Evolutionary conservation across 768 basidiomycete genomes (phyloP).

Genomic region (Hemileccinum impolitum): DNA sequence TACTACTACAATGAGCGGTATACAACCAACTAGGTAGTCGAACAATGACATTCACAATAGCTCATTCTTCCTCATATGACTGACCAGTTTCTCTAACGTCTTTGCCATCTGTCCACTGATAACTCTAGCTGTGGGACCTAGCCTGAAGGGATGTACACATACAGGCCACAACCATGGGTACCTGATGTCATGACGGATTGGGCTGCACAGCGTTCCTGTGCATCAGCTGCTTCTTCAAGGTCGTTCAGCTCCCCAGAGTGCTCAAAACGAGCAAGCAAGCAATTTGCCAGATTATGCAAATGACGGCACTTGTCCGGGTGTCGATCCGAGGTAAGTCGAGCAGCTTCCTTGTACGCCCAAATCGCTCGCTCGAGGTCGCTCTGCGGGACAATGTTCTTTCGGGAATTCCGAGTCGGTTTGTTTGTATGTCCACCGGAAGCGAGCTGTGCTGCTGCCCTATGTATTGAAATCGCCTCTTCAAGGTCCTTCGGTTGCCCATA

Average conservation of each 20-base stretch:
- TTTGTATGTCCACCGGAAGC: neutral
- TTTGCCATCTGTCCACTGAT: no score
- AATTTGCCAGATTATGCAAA: neutral
- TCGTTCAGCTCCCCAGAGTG: neutral
- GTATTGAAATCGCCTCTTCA: neutral
- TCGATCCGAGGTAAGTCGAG: neutral
- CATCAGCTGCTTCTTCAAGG: neutral
- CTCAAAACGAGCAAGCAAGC: neutral
- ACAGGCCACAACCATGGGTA: no score
- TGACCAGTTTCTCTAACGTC: no score
- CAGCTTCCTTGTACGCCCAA: neutral
- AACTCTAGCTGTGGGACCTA: no score
- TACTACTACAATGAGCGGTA: no score
- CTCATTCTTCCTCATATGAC: no score
- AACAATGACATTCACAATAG: no score
- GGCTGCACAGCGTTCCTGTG: no score
- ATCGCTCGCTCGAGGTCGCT: slow-evolving; percentile 5
- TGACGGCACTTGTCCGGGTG: neutral
- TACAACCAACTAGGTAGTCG: no score
- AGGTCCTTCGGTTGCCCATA: neutral
- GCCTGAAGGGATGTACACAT: no score
- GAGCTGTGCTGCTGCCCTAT: neutral
- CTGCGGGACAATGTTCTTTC: neutral
- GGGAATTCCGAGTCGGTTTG: neutral
- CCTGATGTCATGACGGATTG: no score